These are phyloP conservation scores for Termitomyces sp. DNA, from an alignment of 768 basidiomycete genomes.

Conservation along the genomic window DNA sequence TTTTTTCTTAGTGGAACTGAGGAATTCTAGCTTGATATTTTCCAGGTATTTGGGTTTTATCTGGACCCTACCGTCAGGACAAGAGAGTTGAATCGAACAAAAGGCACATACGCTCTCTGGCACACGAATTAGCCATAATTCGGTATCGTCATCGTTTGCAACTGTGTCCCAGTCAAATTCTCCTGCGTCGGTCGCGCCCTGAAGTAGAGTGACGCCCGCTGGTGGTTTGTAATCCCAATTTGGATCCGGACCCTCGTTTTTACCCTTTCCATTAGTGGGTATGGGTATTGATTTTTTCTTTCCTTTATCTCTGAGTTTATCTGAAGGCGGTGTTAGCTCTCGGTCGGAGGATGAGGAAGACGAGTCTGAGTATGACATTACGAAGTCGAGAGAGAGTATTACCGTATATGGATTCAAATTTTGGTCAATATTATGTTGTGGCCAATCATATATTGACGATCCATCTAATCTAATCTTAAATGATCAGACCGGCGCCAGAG, in stretches of 20 bases:
- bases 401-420: background rate
- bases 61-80: conserved; percentile 28
- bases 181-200: conserved; percentile 41
- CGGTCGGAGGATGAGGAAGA: conserved; percentile 15
- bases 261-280: conserved; percentile 23
- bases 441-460: background rate
- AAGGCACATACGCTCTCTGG: conserved; percentile 57
- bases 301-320: conserved; percentile 8
- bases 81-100: background rate
- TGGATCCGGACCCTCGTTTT: conserved; percentile 51
- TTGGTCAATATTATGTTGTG: background rate
- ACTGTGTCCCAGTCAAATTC: conserved; percentile 70
- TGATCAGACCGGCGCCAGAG: too few species aligned
- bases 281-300: conserved; percentile 7
- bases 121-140: conserved; percentile 69
- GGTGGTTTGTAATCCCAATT: conserved; percentile 64
- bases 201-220: conserved; percentile 42
- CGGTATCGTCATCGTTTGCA: conserved; percentile 50
- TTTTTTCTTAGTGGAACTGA: conserved; percentile 34
- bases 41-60: conserved; percentile 65
- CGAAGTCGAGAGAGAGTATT: background rate
- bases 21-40: conserved; percentile 38
- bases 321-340: background rate
- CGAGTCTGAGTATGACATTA: conserved; percentile 9
- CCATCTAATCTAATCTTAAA: background rate